A percentile compares a stretch with the other conserved stretches of the same genome.
These are phyloP conservation scores for Sclerotinia subarctica DNA, from an alignment of 2,329 filamentous ascomycete species.

Conservation along the genomic window DNA sequence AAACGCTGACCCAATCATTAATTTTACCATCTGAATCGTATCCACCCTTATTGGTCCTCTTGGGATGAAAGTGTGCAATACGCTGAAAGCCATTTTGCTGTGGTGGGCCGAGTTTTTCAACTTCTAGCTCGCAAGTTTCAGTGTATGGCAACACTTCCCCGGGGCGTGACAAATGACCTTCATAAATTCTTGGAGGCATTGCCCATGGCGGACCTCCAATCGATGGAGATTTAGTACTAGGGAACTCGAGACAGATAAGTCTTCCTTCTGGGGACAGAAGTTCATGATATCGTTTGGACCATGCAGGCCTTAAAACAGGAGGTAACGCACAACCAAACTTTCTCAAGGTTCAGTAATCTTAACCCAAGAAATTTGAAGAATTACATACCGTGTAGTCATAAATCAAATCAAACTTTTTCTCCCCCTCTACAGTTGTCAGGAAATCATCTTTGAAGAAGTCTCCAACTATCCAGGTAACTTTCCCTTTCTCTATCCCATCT, in stretches of 20 bases:
- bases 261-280: slow-evolving; percentile 50
- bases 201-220: slow-evolving; percentile 71
- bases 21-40: slow-evolving; percentile 46
- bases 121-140: slow-evolving; percentile 48
- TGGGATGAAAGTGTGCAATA: slow-evolving; percentile 50
- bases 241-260: slow-evolving; percentile 71
- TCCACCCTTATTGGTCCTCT: slow-evolving; percentile 49
- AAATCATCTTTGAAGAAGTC: slow-evolving; percentile 67
- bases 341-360: slow-evolving; percentile 20
- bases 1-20: slow-evolving; percentile 54
- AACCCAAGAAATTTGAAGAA: background rate
- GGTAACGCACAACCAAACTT: slow-evolving; percentile 63
- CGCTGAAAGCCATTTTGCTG: slow-evolving; percentile 42
- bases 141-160: slow-evolving; percentile 65
- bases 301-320: slow-evolving; percentile 49
- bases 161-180: slow-evolving; percentile 66
- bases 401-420: slow-evolving; percentile 59
- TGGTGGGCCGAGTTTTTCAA: slow-evolving; percentile 45
- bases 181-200: slow-evolving; percentile 65
- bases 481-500: slow-evolving; percentile 48
- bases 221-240: slow-evolving; percentile 64
- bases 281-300: slow-evolving; percentile 52
- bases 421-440: slow-evolving; percentile 43
- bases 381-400: slow-evolving; percentile 59
- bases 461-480: slow-evolving; percentile 54